Base-by-base conservation (phyloP, 495 filamentous ascomycete genomes). In the Bryoglossum gracile region DNA sequence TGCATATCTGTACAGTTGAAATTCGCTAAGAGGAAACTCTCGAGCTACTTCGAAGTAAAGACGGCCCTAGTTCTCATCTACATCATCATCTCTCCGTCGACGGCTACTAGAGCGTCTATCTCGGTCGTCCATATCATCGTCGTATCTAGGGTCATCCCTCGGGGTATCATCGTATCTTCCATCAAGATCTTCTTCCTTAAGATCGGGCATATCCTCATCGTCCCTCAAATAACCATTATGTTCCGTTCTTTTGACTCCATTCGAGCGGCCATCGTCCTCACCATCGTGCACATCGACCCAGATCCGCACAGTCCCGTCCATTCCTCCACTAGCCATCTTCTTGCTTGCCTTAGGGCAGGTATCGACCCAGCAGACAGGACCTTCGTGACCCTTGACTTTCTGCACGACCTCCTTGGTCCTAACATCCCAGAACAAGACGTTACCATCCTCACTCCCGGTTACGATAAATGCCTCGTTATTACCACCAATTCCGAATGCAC, bases 351-450 rank as follows among this genome's bases (percentile, higher is more conserved):
- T 40, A n/a, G 66, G 64, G 51, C 72, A 68, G 4, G 83, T 74
- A 53, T 95, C 87, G 24, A 95, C 88, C 55, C 86, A 86, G 45
- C 95, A 73, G 14, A 95, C 90, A n/a, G 83, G 80, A 30, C 83
- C 87, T 2, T 80, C 69, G 62, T 97, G 92, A 10, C 82, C 78
- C 13, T 82, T 66, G 38, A 81, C 63, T 22, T 75, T 68, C 70
- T 95, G 89, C 14, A 95, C 67, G 4, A 94, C 68, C 43, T 84
- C 78, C 68, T 97, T 98, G 55, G 69, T 86, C 37, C 74, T 75
- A 17, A 95, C 85, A 65, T 96, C 90, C 92, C 92, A 98, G 47
- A 92, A 73, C 16, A 94, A 67, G 14, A 95, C 77, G 17, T 79
- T 75, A 0, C 88, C 88, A 56, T 95, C 87, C 56, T 98, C 92